Conservation (phyloP, 106 monocot genomes). For the Triglochin maritima region DNA sequence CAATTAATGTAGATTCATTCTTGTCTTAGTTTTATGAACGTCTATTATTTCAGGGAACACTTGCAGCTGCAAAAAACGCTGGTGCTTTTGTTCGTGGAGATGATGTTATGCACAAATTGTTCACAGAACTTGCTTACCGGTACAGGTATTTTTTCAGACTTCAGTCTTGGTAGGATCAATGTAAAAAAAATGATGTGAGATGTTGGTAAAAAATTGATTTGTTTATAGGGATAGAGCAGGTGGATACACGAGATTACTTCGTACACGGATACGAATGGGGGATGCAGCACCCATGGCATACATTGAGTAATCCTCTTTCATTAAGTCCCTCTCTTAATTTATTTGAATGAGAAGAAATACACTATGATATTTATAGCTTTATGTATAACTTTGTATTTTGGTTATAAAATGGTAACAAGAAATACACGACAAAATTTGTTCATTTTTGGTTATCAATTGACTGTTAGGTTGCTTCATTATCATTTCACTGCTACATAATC, state of each 20-base stretch:
- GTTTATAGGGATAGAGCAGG: constrained; percentile 70
- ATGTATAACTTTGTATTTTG: too few relatives aligned
- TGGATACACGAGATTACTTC: constrained; percentile 90
- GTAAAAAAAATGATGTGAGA: too few relatives aligned
- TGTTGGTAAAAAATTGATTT: neutral
- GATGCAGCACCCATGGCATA: constrained; percentile 99
- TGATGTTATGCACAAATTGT: constrained; percentile 91
- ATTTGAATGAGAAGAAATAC: too few relatives aligned
- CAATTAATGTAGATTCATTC: too few relatives aligned
- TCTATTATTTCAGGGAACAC: constrained; percentile 47
- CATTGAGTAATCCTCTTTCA: constrained; percentile 61
- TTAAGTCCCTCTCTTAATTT: neutral
- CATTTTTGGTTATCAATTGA: too few relatives aligned
- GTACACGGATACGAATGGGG: constrained; percentile 88
- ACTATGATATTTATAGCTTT: too few relatives aligned
- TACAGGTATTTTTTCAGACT: constrained; percentile 50
- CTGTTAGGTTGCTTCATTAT: too few relatives aligned
- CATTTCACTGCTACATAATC: too few relatives aligned
- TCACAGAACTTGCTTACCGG: constrained; percentile 87
- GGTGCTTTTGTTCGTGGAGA: constrained; percentile 96
- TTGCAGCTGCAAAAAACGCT: constrained; percentile 72
- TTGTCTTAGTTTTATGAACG: neutral
- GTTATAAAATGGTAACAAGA: too few relatives aligned
- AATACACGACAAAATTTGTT: too few relatives aligned
- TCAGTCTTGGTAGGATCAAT: too few relatives aligned